Percentiles rank a stretch among this genome's conserved stretches.
These are phyloP conservation scores for Corinectria fuckeliana DNA, from an alignment of 2,329 filamentous ascomycete species.

Conservation along the genomic window DNA sequence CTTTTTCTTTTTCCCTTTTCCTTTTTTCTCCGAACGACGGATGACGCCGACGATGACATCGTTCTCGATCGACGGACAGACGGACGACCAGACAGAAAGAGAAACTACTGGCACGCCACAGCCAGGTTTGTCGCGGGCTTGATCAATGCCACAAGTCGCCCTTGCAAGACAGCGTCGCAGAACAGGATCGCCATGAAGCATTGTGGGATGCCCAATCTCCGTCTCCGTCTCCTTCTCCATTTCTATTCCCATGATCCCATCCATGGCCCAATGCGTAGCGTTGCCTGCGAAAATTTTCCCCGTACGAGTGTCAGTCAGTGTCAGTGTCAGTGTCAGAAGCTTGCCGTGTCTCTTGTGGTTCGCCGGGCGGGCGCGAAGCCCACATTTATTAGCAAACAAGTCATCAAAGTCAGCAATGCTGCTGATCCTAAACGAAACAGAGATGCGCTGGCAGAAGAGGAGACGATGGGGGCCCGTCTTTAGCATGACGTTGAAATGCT, in stretches of 20 bases:
- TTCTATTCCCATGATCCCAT: background rate
- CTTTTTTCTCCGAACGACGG: conserved; percentile 19
- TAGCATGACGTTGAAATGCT: conserved; percentile 10
- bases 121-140: background rate
- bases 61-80: conserved; percentile 31
- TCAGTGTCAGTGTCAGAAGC: conserved; percentile 8
- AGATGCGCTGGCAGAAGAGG: conserved; percentile 15
- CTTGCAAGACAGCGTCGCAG: conserved; percentile 10
- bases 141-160: background rate
- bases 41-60: conserved; percentile 38
- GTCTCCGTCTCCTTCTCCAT: background rate
- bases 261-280: conserved; percentile 7
- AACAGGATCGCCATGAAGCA: background rate
- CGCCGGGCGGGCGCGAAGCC: conserved; percentile 5
- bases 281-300: conserved; percentile 7
- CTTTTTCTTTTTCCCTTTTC: conserved; percentile 1
- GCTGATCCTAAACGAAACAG: conserved; percentile 14
- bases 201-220: conserved; percentile 8
- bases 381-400: conserved; percentile 8
- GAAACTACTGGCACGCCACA: conserved; percentile 19
- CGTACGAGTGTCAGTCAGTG: background rate
- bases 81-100: background rate
- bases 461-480: background rate
- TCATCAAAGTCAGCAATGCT: conserved; percentile 3
- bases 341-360: conserved; percentile 7